Base-by-base conservation (phyloP, 2,329 filamentous ascomycete genomes). In the Endoconidiophora laricicola region DNA sequence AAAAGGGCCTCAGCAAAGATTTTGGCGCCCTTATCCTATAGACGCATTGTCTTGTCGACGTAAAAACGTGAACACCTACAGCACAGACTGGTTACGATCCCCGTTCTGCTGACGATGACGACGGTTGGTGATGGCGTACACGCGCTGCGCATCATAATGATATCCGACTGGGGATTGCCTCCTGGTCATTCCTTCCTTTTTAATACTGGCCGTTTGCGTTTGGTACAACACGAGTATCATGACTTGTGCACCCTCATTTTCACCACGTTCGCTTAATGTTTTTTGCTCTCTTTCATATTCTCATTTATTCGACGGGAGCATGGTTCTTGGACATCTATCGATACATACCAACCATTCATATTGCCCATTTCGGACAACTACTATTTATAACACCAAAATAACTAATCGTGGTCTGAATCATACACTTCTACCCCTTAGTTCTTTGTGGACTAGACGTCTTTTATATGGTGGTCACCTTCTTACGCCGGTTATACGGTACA, bases 1-100 rank as follows among this genome's bases (percentile, higher is more conserved):
- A 79, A 65, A 81, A 79, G 63, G 66, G 61, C 41, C 59, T 69
- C 18, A 66, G 67, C 33, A 66, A 63, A 48, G 71, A 72, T 33
- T 62, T 76, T 44, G 67, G 69, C 38, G 63, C 69, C 20, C 62
- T 73, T 55, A 71, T 73, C 57, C 65, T 56, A 10, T 59, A 53
- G 29, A 12, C 12, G 22, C n/a, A 24, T 18, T 12, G 14, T 4
- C 29, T 33, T 33, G 12, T 12, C 9, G 12, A 33, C 9, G 29
- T 33, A 12, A 33, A 33, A 3, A 33, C 29, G 9, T 33, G 7
- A 33, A 33, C 29, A 33, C 7, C 29, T 33, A 33, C 12, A 33
- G 29, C 12, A 20, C 40, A 10, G 18, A 7, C 40, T 43, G 18
- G 18, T 16, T 23, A 9, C 29, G 29, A 33, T 33, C 12, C 12